These are phyloP conservation scores for Tuber calosporum DNA, from an alignment of 495 filamentous ascomycete species.

Conservation along the genomic window DNA sequence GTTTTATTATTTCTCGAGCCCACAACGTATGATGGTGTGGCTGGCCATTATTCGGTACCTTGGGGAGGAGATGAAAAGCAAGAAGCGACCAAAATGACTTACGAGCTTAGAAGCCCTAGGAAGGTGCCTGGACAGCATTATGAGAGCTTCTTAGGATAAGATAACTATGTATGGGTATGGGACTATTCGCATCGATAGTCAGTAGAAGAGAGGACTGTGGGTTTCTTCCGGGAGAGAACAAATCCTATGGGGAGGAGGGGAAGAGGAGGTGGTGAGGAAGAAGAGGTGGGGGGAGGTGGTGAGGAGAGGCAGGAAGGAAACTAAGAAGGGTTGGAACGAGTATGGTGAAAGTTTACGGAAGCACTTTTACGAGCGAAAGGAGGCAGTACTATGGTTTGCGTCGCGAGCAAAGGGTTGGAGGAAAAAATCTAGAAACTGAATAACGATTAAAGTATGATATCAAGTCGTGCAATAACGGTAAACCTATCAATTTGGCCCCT, in stretches of 20 bases:
- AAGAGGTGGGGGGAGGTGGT: conserved; percentile 36
- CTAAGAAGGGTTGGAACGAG: conserved; percentile 48
- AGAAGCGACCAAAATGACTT: conserved; percentile 43
- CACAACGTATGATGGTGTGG: background rate
- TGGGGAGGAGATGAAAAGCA: background rate
- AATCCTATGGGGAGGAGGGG: conserved; percentile 39
- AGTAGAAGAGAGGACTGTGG: conserved; percentile 28
- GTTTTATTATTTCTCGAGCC: conserved; percentile 9
- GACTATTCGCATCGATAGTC: conserved; percentile 18
- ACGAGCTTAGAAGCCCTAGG: conserved; percentile 47
- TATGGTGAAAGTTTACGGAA: conserved; percentile 41
- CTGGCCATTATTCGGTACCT: background rate
- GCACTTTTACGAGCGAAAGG: background rate
- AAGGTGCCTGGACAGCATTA: conserved; percentile 47
- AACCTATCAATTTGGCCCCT: background rate
- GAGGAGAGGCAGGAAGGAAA: conserved; percentile 43
- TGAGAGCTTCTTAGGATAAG: conserved; percentile 19
- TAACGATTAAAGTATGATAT: no score
- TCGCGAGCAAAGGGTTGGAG: background rate
- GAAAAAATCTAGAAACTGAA: no score
- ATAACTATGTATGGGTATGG: conserved; percentile 10
- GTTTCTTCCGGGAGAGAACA: conserved; percentile 19
- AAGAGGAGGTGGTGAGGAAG: conserved; percentile 26
- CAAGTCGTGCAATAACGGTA: no score
- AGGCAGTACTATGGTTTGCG: background rate